Percentiles rank a stretch among this genome's conserved stretches.
Evolutionary conservation across 2,329 filamentous ascomycete genomes (phyloP).

Genomic region (Pestalotiopsis sp.): DNA sequence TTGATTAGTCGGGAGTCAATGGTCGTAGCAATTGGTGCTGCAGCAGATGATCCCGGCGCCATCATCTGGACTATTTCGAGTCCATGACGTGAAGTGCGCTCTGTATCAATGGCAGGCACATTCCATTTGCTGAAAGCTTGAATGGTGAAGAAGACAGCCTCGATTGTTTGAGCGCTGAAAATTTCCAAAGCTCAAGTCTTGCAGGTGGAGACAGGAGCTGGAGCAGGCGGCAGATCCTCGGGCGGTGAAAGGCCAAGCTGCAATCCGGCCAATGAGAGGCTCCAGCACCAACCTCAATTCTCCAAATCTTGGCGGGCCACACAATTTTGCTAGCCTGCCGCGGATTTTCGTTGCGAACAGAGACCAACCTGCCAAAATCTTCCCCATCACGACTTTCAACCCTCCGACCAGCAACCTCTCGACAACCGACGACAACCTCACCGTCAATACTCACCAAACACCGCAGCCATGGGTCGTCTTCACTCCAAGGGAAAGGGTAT

Average conservation of each 20-base stretch:
- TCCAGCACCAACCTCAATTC: neutral
- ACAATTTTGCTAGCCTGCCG: conserved; percentile 6
- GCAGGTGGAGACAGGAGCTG: neutral
- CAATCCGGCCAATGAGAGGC: conserved; percentile 1
- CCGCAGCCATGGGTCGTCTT: conserved; percentile 87
- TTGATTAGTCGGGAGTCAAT: neutral
- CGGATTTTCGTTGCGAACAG: neutral
- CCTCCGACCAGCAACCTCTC: conserved; percentile 10
- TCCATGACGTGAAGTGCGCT: no score
- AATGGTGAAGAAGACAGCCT: neutral
- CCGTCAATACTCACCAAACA: conserved; percentile 33
- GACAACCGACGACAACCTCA: conserved; percentile 11
- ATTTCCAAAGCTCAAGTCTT: neutral
- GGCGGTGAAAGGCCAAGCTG: neutral
- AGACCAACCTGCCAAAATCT: conserved; percentile 20
- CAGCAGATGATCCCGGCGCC: no score
- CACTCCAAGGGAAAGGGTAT: conserved; percentile 99
- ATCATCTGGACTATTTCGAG: no score
- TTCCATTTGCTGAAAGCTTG: neutral
- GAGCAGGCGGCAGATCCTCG: conserved; percentile 2
- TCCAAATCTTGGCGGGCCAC: conserved; percentile 10
- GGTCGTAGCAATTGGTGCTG: no score
- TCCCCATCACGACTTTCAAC: conserved; percentile 25
- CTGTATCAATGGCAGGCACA: neutral
- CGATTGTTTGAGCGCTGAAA: neutral